Evolutionary conservation across 1,139 yeast genomes (phyloP), one percentile per base, ranked within the genome.

Genomic region (Diutina rugosa): DNA sequence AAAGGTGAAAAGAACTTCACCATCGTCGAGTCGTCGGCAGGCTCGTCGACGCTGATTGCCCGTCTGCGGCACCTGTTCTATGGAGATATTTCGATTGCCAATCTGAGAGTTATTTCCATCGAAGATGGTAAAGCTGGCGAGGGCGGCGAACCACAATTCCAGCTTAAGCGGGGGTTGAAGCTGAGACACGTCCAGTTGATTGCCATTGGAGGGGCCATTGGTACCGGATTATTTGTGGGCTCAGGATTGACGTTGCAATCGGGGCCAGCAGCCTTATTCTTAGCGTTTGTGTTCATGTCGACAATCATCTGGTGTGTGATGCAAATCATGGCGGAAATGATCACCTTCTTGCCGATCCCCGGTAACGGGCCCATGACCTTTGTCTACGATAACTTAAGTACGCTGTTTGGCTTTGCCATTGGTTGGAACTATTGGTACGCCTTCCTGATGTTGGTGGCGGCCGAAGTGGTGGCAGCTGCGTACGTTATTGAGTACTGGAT

Each of bases 401-500:
- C 61, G 84, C 85, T 28, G 52, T 77, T 84, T 79, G 87, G 88
- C 10, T 78, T 74, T 60, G 75, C 79, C 7, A 66, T 75, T 52
- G 78, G 78, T 55, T 62, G 73, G 58, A 67, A 73, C 62, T 75
- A 75, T 58, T 71, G 78, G 35, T 59, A 68, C 57, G 71, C 76
- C 55, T 76, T 79, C 79, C 65, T 74, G 57, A 67, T 75, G 41
- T 72, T 75, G 29, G 70, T 74, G 53, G 79, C 80, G 1, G 70
- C 76, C 7, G 79, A 75, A 58, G 69, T 76, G 63, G 71, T 76
- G 57, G 79, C 80, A 2, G 72, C 76, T 55, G 67, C 78, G 16
- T 66, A 75, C 65, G 74, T 79, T 1, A 68, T 76, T 55, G 69
- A 79, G 56, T 85, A 77, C 65, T 86, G 93, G 91, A 76, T 82